A percentile compares a stretch with the other conserved stretches of the same genome.
These are phyloP conservation scores for Verticillium longisporum DNA, from an alignment of 2,329 filamentous ascomycete species.

Conservation along the genomic window DNA sequence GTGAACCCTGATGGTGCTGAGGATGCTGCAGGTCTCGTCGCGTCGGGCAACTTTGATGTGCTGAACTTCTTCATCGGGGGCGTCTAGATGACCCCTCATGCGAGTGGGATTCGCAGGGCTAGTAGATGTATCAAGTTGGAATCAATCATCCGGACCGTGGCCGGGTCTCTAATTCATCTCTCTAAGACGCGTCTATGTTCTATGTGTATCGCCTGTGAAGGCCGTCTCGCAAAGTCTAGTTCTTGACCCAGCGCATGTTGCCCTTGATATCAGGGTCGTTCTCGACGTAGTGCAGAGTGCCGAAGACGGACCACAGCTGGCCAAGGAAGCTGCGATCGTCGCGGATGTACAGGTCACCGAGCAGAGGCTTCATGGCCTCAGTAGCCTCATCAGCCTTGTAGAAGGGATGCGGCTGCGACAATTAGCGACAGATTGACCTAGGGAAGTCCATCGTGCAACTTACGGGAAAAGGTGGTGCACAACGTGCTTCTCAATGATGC, in stretches of 20 bases:
- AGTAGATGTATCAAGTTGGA: not conserved
- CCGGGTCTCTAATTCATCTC: not conserved
- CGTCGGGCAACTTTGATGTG: conserved; percentile 14
- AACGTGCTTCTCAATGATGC: conserved; percentile 54
- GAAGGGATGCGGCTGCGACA: conserved; percentile 40
- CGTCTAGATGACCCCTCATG: not conserved
- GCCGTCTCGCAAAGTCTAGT: not conserved
- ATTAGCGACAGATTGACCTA: not conserved
- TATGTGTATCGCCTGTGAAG: not conserved
- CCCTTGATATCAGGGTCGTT: conserved; percentile 26
- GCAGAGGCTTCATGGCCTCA: conserved; percentile 46
- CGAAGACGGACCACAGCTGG: conserved; percentile 38
- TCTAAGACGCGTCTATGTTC: not conserved
- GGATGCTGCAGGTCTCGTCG: conserved; percentile 37
- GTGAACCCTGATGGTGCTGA: conserved; percentile 50
- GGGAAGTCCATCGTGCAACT: conserved; percentile 7
- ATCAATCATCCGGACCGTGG: not conserved
- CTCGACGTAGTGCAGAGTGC: conserved; percentile 39
- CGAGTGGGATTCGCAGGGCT: too few relatives aligned
- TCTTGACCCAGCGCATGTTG: conserved; percentile 26
- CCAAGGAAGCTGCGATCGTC: conserved; percentile 36
- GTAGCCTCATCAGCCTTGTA: conserved; percentile 56
- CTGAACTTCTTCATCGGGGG: conserved; percentile 22
- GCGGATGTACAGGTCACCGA: conserved; percentile 46
- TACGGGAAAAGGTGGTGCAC: conserved; percentile 55